Percentiles rank a stretch among this genome's conserved stretches.
Conservation (phyloP, 2,329 filamentous ascomycete genomes). For the Penicillium sp. region DNA sequence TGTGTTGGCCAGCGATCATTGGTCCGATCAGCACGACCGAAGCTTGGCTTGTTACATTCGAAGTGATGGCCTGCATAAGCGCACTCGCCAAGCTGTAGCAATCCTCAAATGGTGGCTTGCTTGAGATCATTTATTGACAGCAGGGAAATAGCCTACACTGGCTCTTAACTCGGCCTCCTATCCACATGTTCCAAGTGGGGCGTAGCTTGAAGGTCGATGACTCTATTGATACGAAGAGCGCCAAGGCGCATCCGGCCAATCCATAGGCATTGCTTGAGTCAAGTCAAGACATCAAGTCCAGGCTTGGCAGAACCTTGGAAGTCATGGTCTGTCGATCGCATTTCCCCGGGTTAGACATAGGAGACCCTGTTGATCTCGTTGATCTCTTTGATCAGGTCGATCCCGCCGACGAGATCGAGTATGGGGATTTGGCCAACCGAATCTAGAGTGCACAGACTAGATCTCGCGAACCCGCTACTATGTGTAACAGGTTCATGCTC, state of each 20-base stretch:
- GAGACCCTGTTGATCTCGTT: background rate
- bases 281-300: conserved; percentile 4
- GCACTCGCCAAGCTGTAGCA: conserved; percentile 10
- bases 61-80: conserved; percentile 20
- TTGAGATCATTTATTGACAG: background rate
- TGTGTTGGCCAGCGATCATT: conserved; percentile 2
- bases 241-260: background rate
- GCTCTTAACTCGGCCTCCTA: conserved; percentile 1
- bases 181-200: conserved; percentile 4
- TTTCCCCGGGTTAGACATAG: background rate
- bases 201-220: background rate
- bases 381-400: no score
- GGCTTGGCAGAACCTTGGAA: conserved; percentile 6
- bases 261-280: conserved; percentile 15
- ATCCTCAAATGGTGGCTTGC: background rate
- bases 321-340: conserved; percentile 3
- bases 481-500: background rate
- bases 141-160: background rate
- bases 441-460: background rate
- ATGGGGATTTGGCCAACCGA: background rate
- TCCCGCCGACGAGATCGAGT: background rate
- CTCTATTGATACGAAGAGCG: background rate
- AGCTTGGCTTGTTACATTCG: conserved; percentile 15
- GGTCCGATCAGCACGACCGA: conserved; percentile 7
- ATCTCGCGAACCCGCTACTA: background rate